These are phyloP conservation scores for Cairneyella variabilis DNA, from an alignment of 495 filamentous ascomycete genomes.

Conservation along the genomic window DNA sequence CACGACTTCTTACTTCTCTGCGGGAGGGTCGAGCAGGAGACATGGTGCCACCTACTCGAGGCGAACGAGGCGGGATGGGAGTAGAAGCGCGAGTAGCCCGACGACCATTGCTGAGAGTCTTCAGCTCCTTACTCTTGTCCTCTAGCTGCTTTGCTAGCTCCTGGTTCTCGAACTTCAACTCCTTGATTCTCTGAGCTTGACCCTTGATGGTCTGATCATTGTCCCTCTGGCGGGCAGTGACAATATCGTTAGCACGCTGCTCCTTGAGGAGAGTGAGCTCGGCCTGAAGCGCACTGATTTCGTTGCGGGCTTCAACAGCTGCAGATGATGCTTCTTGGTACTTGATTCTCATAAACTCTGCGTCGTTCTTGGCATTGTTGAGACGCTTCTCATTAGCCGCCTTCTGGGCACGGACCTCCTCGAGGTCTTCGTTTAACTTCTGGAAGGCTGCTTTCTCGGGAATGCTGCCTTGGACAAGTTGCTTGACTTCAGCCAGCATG, in stretches of 20 bases:
- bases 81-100: slow-evolving; percentile 20
- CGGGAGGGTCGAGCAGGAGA: too few species aligned
- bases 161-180: slow-evolving; percentile 48
- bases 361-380: slow-evolving; percentile 3
- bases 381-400: slow-evolving; percentile 17
- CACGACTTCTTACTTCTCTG: too few species aligned
- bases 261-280: too few species aligned
- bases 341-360: slow-evolving; percentile 18
- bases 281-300: slow-evolving; percentile 6
- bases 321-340: slow-evolving; percentile 23
- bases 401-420: slow-evolving; percentile 1
- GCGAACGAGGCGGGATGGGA: slow-evolving; percentile 20
- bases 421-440: slow-evolving; percentile 10
- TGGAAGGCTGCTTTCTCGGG: slow-evolving; percentile 16
- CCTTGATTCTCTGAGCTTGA: slow-evolving; percentile 65
- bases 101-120: slow-evolving; percentile 13
- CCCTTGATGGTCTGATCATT: too few species aligned
- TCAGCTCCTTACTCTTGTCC: slow-evolving; percentile 21
- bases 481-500: slow-evolving; percentile 10
- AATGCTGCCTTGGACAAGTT: slow-evolving; percentile 5
- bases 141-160: slow-evolving; percentile 69
- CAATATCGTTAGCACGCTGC: too few species aligned
- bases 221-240: too few species aligned
- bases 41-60: slow-evolving; percentile 24
- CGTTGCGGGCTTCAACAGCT: slow-evolving; percentile 3